Conservation (phyloP, 345 rosid genomes). For the Euclidium syriacum region DNA sequence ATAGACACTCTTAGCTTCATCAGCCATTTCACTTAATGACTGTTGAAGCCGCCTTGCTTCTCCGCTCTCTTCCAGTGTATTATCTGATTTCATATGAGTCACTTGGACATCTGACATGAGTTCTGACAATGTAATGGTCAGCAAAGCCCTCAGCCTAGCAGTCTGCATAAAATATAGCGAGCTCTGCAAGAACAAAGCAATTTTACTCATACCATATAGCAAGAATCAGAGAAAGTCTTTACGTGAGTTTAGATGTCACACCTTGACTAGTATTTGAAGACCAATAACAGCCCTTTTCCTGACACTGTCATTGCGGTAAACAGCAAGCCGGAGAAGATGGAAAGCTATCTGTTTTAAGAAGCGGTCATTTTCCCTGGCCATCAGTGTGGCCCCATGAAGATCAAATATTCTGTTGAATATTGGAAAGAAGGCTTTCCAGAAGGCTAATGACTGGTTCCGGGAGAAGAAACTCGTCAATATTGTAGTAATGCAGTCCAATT, state of each 20-base stretch:
- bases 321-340: slow-evolving; percentile 94
- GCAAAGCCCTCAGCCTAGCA: slow-evolving; percentile 92
- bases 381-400: slow-evolving; percentile 92
- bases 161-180: slow-evolving; percentile 89
- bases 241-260: slow-evolving; percentile 34
- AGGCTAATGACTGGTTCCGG: slow-evolving; percentile 83
- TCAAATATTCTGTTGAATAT: slow-evolving; percentile 71
- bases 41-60: slow-evolving; percentile 87
- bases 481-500: slow-evolving; percentile 91
- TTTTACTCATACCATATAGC: background rate
- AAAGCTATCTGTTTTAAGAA: slow-evolving; percentile 96
- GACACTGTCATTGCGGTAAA: slow-evolving; percentile 89
- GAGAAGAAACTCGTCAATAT: slow-evolving; percentile 85
- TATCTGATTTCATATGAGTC: slow-evolving; percentile 92
- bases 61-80: slow-evolving; percentile 91
- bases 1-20: slow-evolving; percentile 59
- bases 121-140: slow-evolving; percentile 93
- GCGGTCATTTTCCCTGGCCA: slow-evolving; percentile 99
- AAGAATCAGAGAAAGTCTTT: slow-evolving; percentile 16
- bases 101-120: slow-evolving; percentile 96
- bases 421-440: slow-evolving; percentile 87
- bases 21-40: slow-evolving; percentile 91
- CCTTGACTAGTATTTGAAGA: slow-evolving; percentile 90
- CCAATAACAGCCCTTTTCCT: slow-evolving; percentile 95
- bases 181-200: slow-evolving; percentile 63